Evolutionary conservation across 2,329 filamentous ascomycete genomes (phyloP).

Genomic region (Neurospora sp.): DNA sequence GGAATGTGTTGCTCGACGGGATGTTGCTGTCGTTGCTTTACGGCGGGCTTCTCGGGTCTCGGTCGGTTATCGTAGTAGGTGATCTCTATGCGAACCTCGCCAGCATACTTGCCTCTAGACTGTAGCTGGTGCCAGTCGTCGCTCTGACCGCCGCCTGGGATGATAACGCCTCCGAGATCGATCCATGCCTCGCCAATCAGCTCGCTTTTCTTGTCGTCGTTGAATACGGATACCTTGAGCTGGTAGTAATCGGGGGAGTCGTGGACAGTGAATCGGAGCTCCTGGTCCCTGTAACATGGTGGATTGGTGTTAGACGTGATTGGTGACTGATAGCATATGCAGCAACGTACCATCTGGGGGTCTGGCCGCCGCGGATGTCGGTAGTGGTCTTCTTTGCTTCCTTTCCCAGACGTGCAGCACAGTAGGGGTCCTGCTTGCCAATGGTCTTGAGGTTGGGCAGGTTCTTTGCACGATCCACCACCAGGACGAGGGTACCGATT

Average conservation of each 20-base stretch:
- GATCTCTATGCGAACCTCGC: conserved; percentile 87
- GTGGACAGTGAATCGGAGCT: conserved; percentile 90
- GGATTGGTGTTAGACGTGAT: conserved; percentile 5
- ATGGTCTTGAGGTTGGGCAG: conserved; percentile 93
- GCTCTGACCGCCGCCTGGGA: conserved; percentile 81
- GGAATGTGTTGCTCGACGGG: conserved; percentile 21
- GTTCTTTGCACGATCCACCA: conserved; percentile 94
- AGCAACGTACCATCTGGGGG: conserved; percentile 72
- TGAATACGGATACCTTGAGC: conserved; percentile 92
- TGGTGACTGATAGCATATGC: conserved; percentile 9
- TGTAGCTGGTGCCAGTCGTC: conserved; percentile 85
- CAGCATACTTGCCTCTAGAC: conserved; percentile 90
- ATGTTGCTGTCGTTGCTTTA: conserved; percentile 38
- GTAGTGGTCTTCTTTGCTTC: conserved; percentile 96
- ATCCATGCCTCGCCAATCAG: conserved; percentile 93
- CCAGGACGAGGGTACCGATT: conserved; percentile 84
- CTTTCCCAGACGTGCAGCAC: conserved; percentile 85
- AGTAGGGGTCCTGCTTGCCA: conserved; percentile 97
- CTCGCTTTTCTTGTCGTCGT: conserved; percentile 96
- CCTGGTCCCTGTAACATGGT: conserved; percentile 67
- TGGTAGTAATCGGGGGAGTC: conserved; percentile 95
- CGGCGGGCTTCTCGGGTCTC: conserved; percentile 60
- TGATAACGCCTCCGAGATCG: conserved; percentile 68
- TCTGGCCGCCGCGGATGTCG: conserved; percentile 89
- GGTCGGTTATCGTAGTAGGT: conserved; percentile 90